A percentile compares a stretch with the other conserved stretches of the same genome.
These are phyloP conservation scores for Candida morakotiae DNA, from an alignment of 805 yeast species.

Conservation along the genomic window DNA sequence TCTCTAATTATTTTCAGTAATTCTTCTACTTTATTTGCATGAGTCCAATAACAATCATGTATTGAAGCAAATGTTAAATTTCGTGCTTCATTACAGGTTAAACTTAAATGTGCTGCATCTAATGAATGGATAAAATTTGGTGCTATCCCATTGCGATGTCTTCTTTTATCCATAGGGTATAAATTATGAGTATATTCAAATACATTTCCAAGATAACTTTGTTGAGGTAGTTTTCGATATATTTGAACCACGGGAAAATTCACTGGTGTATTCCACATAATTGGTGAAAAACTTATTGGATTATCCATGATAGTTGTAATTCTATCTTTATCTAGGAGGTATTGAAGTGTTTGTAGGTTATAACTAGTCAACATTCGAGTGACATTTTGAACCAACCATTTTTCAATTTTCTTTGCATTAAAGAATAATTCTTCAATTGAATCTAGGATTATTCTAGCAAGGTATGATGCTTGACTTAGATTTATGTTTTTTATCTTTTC, in stretches of 20 bases:
- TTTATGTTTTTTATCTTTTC: not conserved
- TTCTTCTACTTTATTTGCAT: slow-evolving; percentile 24
- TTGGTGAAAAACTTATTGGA: slow-evolving; percentile 22
- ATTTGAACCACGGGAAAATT: slow-evolving; percentile 41
- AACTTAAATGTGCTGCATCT: slow-evolving; percentile 36
- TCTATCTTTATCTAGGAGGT: slow-evolving; percentile 1
- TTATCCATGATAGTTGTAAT: slow-evolving; percentile 13
- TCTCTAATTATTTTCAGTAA: slow-evolving; percentile 26
- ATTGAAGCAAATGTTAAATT: slow-evolving; percentile 32
- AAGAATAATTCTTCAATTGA: slow-evolving; percentile 28
- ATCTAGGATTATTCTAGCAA: slow-evolving; percentile 18
- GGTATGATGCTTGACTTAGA: slow-evolving; percentile 10
- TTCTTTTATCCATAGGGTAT: slow-evolving; percentile 22
- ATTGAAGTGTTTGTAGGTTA: slow-evolving; percentile 13
- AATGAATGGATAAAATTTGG: slow-evolving; percentile 43
- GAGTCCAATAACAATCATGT: slow-evolving; percentile 45
- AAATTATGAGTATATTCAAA: slow-evolving; percentile 5
- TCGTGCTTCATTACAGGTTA: slow-evolving; percentile 28
- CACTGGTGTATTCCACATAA: slow-evolving; percentile 40
- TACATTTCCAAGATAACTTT: not conserved
- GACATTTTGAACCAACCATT: slow-evolving; percentile 32
- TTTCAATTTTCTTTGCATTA: slow-evolving; percentile 30
- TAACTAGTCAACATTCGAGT: slow-evolving; percentile 24
- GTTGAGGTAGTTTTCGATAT: slow-evolving; percentile 21
- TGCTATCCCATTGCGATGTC: slow-evolving; percentile 36